Evolutionary conservation across 192 early-diverging fungal genomes (phyloP).

Genomic region (Linnemannia schmuckeri): DNA sequence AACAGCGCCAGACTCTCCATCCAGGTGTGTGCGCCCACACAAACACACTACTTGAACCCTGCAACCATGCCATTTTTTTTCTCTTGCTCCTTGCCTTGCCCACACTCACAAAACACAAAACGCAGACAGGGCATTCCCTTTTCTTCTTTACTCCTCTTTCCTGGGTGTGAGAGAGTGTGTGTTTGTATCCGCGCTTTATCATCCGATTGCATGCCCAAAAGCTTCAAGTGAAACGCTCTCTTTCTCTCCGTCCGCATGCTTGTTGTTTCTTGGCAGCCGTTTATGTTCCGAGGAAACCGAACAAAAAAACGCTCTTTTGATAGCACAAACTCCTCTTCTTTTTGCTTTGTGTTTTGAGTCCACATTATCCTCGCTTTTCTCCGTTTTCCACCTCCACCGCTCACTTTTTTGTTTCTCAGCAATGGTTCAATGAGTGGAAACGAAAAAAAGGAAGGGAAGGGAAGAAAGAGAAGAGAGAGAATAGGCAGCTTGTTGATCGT

Average conservation of each 20-base stretch:
- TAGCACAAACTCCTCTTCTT: not conserved
- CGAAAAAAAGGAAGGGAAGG: not conserved
- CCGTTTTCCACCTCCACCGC: not conserved
- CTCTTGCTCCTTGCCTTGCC: not conserved
- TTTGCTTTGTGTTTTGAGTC: not conserved
- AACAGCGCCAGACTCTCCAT: not conserved
- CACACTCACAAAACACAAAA: slow-evolving; percentile 2
- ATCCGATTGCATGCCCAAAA: not conserved
- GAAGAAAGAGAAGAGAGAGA: not conserved
- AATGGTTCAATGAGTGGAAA: not conserved
- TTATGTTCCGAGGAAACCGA: not conserved
- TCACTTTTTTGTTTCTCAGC: not conserved
- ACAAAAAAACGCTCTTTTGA: not conserved
- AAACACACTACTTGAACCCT: not conserved
- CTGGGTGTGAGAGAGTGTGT: not conserved
- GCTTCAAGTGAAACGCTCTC: not conserved
- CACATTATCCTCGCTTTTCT: not conserved
- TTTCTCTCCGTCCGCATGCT: not conserved
- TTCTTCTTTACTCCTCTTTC: not conserved
- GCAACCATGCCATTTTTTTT: not conserved
- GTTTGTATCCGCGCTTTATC: not conserved
- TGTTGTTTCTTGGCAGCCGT: not conserved
- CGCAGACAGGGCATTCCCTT: not conserved
- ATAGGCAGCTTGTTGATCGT: too few relatives aligned
- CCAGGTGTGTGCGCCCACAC: not conserved